phyloP scores from a whole-genome alignment of 2,329 filamentous ascomycete species.

The Gliomastix tumulicola region DNA sequence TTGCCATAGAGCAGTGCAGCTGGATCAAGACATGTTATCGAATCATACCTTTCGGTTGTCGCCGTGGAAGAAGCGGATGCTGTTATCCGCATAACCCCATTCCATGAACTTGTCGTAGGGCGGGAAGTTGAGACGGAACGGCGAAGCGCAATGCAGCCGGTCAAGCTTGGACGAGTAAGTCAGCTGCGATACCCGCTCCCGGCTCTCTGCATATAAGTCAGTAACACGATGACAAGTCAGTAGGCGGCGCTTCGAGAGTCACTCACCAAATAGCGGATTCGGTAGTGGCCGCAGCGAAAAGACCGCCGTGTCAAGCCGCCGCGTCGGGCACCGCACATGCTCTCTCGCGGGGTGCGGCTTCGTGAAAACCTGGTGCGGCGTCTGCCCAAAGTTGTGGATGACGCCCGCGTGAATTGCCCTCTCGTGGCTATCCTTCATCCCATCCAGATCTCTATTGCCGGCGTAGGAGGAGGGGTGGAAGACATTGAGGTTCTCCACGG shows the following conservation, averaged over 20 bases:
- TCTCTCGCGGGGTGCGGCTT: slow-evolving; percentile 75
- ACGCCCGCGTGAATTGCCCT: slow-evolving; percentile 85
- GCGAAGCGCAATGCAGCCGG: slow-evolving; percentile 73
- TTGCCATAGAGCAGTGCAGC: not conserved
- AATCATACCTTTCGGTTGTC: slow-evolving; percentile 64
- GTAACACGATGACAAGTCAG: no score
- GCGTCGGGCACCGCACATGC: slow-evolving; percentile 53
- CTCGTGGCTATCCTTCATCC: slow-evolving; percentile 82
- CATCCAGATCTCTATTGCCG: slow-evolving; percentile 86
- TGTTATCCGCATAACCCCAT: slow-evolving; percentile 93
- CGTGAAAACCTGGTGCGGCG: slow-evolving; percentile 88
- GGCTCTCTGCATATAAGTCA: slow-evolving; percentile 40
- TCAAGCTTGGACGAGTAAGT: slow-evolving; percentile 75
- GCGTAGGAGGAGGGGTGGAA: slow-evolving; percentile 96
- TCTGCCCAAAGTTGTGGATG: slow-evolving; percentile 98
- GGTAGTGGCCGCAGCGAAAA: slow-evolving; percentile 72
- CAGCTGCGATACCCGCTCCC: slow-evolving; percentile 74
- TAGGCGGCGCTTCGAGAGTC: no score
- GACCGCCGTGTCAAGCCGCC: slow-evolving; percentile 70
- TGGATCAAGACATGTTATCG: slow-evolving; percentile 1
- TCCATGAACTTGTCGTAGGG: slow-evolving; percentile 92
- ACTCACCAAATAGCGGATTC: slow-evolving; percentile 63
- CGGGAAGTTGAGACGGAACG: slow-evolving; percentile 80
- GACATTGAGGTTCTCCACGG: slow-evolving; percentile 85
- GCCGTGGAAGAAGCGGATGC: slow-evolving; percentile 81